phyloP scores from a whole-genome alignment of 2,329 filamentous ascomycete genomes.

The Pochonia chlamydosporia region DNA sequence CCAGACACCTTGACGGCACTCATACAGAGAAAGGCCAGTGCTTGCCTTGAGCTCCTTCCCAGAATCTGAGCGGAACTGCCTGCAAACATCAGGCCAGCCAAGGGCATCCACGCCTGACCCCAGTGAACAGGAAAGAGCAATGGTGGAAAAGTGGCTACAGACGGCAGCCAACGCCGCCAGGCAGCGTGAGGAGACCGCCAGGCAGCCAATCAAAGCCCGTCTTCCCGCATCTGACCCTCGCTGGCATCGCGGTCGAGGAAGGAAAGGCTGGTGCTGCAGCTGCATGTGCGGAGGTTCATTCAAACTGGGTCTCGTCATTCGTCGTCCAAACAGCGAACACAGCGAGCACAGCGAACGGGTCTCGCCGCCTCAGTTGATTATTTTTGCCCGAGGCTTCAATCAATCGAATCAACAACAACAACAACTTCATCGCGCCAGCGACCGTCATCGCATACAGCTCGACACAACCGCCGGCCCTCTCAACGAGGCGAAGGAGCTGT shows the following conservation, averaged over 20 bases:
- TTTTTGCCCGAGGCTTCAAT: constrained; percentile 16
- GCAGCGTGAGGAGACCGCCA: constrained; percentile 9
- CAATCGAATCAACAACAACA: constrained; percentile 6
- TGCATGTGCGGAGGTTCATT: neutral
- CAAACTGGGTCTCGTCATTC: neutral
- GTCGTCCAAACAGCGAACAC: neutral
- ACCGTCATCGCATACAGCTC: constrained; percentile 4
- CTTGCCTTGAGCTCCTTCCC: no score
- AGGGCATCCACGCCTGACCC: no score
- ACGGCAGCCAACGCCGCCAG: constrained; percentile 2
- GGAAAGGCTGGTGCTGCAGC: neutral
- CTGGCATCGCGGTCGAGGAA: constrained; percentile 11
- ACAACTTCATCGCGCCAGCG: neutral
- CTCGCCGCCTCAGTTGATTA: constrained; percentile 7
- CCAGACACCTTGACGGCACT: no score
- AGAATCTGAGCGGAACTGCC: no score
- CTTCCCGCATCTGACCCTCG: constrained; percentile 12
- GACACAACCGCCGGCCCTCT: constrained; percentile 5
- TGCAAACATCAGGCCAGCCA: no score
- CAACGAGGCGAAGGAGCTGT: constrained; percentile 50
- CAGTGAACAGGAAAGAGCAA: no score
- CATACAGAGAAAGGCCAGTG: no score
- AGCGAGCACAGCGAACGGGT: neutral
- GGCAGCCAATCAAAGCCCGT: constrained; percentile 16
- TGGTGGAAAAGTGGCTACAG: neutral